Base-by-base conservation (phyloP, 176 grass and related monocot species). In the Oryza glumipatula region DNA sequence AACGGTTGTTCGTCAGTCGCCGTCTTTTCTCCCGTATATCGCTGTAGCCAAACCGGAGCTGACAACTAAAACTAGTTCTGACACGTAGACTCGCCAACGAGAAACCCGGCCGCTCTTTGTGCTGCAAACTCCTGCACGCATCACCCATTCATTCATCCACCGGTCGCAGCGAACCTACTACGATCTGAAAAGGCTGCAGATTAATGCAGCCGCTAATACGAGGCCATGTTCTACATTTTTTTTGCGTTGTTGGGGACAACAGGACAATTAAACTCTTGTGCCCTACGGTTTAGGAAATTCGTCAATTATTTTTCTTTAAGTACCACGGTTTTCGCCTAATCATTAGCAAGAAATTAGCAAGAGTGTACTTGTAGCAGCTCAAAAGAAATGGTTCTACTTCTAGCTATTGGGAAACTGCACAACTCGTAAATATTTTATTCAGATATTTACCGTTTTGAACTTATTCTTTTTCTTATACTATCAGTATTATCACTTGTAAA, bases 31-130 rank as follows among this genome's bases (percentile, higher is more conserved):
- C 64, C 7, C 7, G 2, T 0, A 58, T 77, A 58, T 77, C 33
- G 17, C 22, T 21, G 73, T n/a, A 38, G 3, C 0, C 32, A 67
- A 67, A 28, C 0, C 47, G 73, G 68, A 32, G 14, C 5, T 84
- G 45, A 6, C 14, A 54, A 13, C 21, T 22, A 61, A 61, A 61
- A 7, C 21, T 19, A 54, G 72, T 76, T 84, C 45, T 28, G 73
- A 33, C 76, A 84, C 64, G 82, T n/a, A 1, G 82, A 68, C 82
- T 43, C 12, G 63, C 48, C 74, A 70, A 16, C 74, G 58, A 33
- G 58, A 84, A 70, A 24, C n/a, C n/a, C 16, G 66, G 49, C 47
- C n/a, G 5, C 17, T 41, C 11, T 6, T 71, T 33, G 22, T 41
- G 11, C 64, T 4, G 22, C 58, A 63, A 63, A 58, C 73, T 36